A percentile compares a stretch with the other conserved stretches of the same genome.
Conservation (phyloP, 2,329 filamentous ascomycete genomes). For the Aspergillus arachidicola region DNA sequence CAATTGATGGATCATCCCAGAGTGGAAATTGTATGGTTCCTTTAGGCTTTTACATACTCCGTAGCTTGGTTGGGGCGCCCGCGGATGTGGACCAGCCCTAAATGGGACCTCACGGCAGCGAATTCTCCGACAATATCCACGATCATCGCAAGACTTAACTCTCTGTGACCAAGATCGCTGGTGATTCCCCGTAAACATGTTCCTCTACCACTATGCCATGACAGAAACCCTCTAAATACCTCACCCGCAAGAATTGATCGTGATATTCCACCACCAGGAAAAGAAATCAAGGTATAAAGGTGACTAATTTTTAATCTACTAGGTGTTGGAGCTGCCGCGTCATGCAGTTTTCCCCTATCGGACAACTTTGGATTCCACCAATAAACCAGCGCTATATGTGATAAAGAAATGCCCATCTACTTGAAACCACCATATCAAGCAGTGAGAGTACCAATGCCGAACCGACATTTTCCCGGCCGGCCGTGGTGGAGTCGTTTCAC, state of each 20-base stretch:
- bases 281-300: too few species aligned
- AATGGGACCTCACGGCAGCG: not conserved
- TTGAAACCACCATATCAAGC: slow-evolving; percentile 1
- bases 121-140: not conserved
- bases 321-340: slow-evolving; percentile 1
- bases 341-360: not conserved
- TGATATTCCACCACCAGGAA: too few species aligned
- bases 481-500: not conserved
- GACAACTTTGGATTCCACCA: slow-evolving; percentile 1
- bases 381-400: not conserved
- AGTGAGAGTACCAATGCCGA: not conserved
- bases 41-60: not conserved
- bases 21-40: slow-evolving; percentile 1
- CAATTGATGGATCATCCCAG: not conserved
- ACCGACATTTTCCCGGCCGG: slow-evolving; percentile 2
- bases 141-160: not conserved
- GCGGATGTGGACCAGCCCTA: not conserved
- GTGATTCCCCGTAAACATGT: not conserved
- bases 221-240: not conserved
- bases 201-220: not conserved
- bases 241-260: not conserved
- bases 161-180: not conserved
- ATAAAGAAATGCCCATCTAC: not conserved
- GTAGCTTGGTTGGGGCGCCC: not conserved
- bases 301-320: not conserved